Conservation (phyloP, 2,329 filamentous ascomycete genomes). For the Purpureocillium lavendulum region DNA sequence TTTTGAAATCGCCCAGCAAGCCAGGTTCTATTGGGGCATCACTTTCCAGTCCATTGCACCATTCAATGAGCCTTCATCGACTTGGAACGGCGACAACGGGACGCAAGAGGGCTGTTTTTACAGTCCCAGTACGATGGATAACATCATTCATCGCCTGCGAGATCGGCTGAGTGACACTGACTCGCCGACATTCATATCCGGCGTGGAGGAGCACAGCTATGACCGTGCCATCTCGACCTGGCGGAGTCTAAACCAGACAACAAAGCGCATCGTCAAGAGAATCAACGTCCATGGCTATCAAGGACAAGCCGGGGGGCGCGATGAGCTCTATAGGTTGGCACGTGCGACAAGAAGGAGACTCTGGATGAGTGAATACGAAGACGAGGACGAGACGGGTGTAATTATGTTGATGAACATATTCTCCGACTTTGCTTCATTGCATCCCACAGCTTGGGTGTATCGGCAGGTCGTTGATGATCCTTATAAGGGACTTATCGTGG, state of each 20-base stretch:
- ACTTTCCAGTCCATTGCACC: conserved; percentile 29
- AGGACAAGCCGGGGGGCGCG: conserved; percentile 21
- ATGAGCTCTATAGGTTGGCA: conserved; percentile 21
- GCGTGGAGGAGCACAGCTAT: conserved; percentile 32
- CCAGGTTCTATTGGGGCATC: conserved; percentile 27
- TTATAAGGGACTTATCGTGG: conserved; percentile 32
- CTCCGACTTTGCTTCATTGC: conserved; percentile 30
- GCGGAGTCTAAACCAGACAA: conserved; percentile 17
- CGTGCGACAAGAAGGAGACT: conserved; percentile 18
- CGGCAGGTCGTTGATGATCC: conserved; percentile 32
- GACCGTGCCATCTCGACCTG: conserved; percentile 27
- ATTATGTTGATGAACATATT: conserved; percentile 25
- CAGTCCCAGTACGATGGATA: conserved; percentile 22
- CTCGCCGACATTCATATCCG: conserved; percentile 20
- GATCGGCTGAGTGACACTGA: conserved; percentile 24
- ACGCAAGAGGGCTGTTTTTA: conserved; percentile 39
- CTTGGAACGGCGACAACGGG: conserved; percentile 31
- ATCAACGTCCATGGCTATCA: conserved; percentile 38
- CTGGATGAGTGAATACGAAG: conserved; percentile 36
- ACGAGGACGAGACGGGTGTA: conserved; percentile 27
- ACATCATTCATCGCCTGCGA: conserved; percentile 22
- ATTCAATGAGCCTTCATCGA: conserved; percentile 32
- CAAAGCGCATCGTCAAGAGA: conserved; percentile 19
- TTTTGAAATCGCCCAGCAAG: conserved; percentile 28
- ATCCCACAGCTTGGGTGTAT: conserved; percentile 34